Evolutionary conservation across 305 asterid genomes (phyloP).

Genomic region (Fraxinus floribunda): DNA sequence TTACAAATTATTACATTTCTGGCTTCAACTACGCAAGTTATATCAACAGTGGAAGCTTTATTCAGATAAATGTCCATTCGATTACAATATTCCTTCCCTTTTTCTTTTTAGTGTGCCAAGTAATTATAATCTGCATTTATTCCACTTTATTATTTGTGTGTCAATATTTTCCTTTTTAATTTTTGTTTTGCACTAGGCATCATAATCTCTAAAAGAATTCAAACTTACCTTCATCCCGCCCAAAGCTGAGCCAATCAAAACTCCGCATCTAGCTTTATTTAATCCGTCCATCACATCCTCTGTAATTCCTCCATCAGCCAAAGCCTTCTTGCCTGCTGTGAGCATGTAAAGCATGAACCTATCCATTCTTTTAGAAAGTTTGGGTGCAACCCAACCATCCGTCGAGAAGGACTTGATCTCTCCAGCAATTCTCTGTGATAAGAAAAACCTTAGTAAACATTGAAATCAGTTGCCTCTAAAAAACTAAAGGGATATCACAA

Average conservation of each 20-base stretch:
- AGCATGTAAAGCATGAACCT: slow-evolving; percentile 93
- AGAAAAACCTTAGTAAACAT: slow-evolving; percentile 32
- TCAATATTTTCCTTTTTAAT: neutral
- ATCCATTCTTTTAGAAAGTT: slow-evolving; percentile 90
- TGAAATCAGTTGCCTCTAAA: slow-evolving; percentile 16
- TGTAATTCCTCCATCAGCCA: slow-evolving; percentile 82
- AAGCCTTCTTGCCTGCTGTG: slow-evolving; percentile 94
- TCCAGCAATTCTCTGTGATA: slow-evolving; percentile 92
- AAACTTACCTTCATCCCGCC: slow-evolving; percentile 88
- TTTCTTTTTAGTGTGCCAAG: neutral
- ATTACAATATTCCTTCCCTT: slow-evolving; percentile 2
- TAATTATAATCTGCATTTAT: neutral
- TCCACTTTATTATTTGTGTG: neutral
- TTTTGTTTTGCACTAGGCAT: neutral
- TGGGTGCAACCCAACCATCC: slow-evolving; percentile 92
- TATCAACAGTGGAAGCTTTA: slow-evolving; percentile 1
- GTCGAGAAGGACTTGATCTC: slow-evolving; percentile 90
- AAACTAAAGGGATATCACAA: slow-evolving; percentile 17
- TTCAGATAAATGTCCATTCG: neutral
- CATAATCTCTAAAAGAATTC: slow-evolving; percentile 12
- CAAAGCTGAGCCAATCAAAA: slow-evolving; percentile 89
- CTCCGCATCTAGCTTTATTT: slow-evolving; percentile 80
- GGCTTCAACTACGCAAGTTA: slow-evolving; percentile 9
- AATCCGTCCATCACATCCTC: slow-evolving; percentile 72
- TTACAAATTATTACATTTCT: slow-evolving; percentile 6